Evolutionary conservation across 805 yeast species (phyloP).

Genomic region (Candida ponderosae): DNA sequence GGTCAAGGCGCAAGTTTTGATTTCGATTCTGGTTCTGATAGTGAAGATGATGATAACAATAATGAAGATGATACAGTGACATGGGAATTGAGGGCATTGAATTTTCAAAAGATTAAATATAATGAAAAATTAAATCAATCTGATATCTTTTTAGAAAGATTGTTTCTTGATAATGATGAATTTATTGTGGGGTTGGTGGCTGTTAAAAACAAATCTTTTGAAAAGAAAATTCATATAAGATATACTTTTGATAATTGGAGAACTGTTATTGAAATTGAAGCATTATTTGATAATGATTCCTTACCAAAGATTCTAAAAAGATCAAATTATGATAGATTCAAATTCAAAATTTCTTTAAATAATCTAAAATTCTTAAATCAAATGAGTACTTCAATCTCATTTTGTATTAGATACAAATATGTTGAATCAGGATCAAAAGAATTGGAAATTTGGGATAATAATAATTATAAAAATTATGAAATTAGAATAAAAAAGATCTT

Average conservation of each 20-base stretch:
- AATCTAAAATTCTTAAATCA: conserved; percentile 15
- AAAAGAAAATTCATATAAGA: conserved; percentile 59
- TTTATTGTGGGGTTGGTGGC: conserved; percentile 67
- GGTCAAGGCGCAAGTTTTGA: conserved; percentile 1
- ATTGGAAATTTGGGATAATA: conserved; percentile 74
- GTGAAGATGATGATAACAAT: conserved; percentile 9
- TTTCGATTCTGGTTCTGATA: conserved; percentile 17
- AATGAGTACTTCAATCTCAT: conserved; percentile 21
- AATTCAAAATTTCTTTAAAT: conserved; percentile 50
- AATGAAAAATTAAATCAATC: conserved; percentile 33
- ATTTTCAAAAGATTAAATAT: conserved; percentile 39
- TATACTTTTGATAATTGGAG: conserved; percentile 79
- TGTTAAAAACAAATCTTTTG: conserved; percentile 65
- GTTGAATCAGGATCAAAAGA: conserved; percentile 36
- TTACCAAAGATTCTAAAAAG: conserved; percentile 38
- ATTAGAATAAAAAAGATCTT: conserved; percentile 20
- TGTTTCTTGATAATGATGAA: conserved; percentile 53
- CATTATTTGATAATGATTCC: conserved; percentile 46
- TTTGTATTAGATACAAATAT: conserved; percentile 36
- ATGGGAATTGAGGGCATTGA: conserved; percentile 37
- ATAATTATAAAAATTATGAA: conserved; percentile 48
- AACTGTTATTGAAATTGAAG: conserved; percentile 62
- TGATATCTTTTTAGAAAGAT: conserved; percentile 51
- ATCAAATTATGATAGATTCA: conserved; percentile 61
- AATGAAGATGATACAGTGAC: conserved; percentile 17